A percentile compares a stretch with the other conserved stretches of the same genome.
These are phyloP conservation scores for Alternaria sp. DNA, from an alignment of 2,329 filamentous ascomycete species.

Conservation along the genomic window DNA sequence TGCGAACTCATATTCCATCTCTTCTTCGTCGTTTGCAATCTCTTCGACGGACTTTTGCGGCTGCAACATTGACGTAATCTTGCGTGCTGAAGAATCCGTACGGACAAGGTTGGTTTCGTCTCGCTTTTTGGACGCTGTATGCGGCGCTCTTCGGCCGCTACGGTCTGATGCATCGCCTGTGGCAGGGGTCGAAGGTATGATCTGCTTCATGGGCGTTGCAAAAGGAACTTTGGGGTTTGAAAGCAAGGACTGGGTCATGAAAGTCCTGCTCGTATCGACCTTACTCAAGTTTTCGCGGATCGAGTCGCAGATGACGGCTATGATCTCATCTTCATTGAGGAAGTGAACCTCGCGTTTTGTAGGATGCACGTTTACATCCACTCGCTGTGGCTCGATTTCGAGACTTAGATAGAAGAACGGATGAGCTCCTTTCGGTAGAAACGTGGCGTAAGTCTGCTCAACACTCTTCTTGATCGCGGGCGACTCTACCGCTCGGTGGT, in stretches of 20 bases:
- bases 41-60: slow-evolving; percentile 52
- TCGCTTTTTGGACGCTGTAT: slow-evolving; percentile 50
- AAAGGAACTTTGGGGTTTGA: slow-evolving; percentile 46
- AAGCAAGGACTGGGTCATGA: slow-evolving; percentile 90
- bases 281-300: slow-evolving; percentile 79
- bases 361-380: slow-evolving; percentile 97
- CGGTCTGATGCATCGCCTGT: slow-evolving; percentile 31
- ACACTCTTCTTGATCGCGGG: slow-evolving; percentile 84
- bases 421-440: slow-evolving; percentile 91
- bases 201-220: slow-evolving; percentile 49
- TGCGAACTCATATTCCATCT: slow-evolving; percentile 72
- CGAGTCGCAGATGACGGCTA: slow-evolving; percentile 80
- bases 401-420: slow-evolving; percentile 93
- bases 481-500: slow-evolving; percentile 92
- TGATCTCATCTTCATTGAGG: slow-evolving; percentile 95
- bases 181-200: slow-evolving; percentile 22
- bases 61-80: slow-evolving; percentile 96
- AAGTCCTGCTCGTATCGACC: slow-evolving; percentile 92
- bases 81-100: slow-evolving; percentile 85
- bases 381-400: slow-evolving; percentile 87
- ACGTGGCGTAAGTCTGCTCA: slow-evolving; percentile 86
- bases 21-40: slow-evolving; percentile 50
- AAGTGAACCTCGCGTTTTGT: slow-evolving; percentile 98
- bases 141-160: slow-evolving; percentile 38
- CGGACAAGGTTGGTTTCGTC: slow-evolving; percentile 89